Evolutionary conservation across 441 rosid genomes (phyloP).

Genomic region (Corymbia citriodora): DNA sequence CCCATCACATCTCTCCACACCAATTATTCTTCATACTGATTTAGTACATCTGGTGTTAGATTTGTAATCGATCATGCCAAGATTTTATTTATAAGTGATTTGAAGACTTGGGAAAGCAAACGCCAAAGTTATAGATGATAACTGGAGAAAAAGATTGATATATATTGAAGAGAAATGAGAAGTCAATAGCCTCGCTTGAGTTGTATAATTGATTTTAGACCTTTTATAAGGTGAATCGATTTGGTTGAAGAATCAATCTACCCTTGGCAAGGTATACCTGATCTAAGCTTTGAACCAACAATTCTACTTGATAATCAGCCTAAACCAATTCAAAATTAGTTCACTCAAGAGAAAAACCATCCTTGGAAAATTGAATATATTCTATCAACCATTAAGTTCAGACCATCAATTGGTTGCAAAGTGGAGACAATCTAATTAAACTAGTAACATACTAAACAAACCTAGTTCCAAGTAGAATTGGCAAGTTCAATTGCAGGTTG

Average conservation of each 20-base stretch:
- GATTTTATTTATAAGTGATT: neutral
- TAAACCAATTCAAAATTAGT: neutral
- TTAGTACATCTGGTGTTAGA: neutral
- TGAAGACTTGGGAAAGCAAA: neutral
- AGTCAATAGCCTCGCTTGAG: neutral
- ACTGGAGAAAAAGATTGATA: neutral
- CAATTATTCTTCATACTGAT: neutral
- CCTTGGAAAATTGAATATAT: neutral
- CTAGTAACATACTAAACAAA: neutral
- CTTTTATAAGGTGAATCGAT: rapidly evolving
- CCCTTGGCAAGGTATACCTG: neutral
- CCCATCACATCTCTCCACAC: rapidly evolving
- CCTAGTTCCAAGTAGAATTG: neutral
- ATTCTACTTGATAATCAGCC: neutral
- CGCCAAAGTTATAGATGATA: neutral
- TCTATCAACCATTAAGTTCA: neutral
- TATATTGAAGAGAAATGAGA: neutral
- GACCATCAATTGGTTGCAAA: neutral
- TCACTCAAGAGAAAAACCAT: neutral
- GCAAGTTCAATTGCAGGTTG: rapidly evolving
- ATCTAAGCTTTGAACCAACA: neutral
- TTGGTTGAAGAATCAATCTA: neutral
- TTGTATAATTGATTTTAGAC: neutral
- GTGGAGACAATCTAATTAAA: neutral
- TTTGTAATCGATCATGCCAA: neutral